Evolutionary conservation across 2,329 filamentous ascomycete species (phyloP).

Genomic region (Alternaria brassicicola): DNA sequence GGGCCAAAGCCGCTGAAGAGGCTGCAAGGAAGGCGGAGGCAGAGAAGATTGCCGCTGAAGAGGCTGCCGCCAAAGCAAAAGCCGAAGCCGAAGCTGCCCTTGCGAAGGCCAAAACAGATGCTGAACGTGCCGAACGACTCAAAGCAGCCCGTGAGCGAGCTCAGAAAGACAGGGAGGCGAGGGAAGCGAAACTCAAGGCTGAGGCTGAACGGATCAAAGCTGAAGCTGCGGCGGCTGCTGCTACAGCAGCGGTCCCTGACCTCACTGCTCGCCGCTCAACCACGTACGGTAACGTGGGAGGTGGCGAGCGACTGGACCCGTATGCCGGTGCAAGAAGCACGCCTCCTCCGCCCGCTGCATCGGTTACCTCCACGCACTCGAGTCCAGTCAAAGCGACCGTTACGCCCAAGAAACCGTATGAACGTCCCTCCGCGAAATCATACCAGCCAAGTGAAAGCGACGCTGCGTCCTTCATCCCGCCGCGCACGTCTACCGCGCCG

Average conservation of each 20-base stretch:
- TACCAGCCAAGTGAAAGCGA: constrained; percentile 60
- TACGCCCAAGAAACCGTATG: constrained; percentile 52
- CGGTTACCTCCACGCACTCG: constrained; percentile 45
- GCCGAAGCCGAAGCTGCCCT: constrained; percentile 37
- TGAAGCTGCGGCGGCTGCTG: constrained; percentile 22
- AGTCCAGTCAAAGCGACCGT: constrained; percentile 49
- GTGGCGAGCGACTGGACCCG: constrained; percentile 72
- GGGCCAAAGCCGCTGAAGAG: constrained; percentile 48
- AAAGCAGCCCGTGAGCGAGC: constrained; percentile 50
- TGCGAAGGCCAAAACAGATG: constrained; percentile 44
- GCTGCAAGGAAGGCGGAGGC: constrained; percentile 48
- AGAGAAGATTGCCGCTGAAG: constrained; percentile 40
- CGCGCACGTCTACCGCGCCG: constrained; percentile 48
- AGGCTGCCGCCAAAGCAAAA: constrained; percentile 41
- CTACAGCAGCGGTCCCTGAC: constrained; percentile 30
- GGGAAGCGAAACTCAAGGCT: constrained; percentile 45
- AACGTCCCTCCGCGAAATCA: constrained; percentile 61
- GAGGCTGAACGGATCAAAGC: constrained; percentile 43
- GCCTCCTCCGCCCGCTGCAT: constrained; percentile 48
- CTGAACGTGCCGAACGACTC: constrained; percentile 37
- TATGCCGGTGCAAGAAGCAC: constrained; percentile 65
- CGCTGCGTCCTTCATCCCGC: neutral
- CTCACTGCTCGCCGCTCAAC: constrained; percentile 38
- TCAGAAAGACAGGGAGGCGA: constrained; percentile 46
- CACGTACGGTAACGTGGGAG: constrained; percentile 54